Base-by-base conservation (phyloP, 2,329 filamentous ascomycete genomes). In the Fusarium nelsonii region DNA sequence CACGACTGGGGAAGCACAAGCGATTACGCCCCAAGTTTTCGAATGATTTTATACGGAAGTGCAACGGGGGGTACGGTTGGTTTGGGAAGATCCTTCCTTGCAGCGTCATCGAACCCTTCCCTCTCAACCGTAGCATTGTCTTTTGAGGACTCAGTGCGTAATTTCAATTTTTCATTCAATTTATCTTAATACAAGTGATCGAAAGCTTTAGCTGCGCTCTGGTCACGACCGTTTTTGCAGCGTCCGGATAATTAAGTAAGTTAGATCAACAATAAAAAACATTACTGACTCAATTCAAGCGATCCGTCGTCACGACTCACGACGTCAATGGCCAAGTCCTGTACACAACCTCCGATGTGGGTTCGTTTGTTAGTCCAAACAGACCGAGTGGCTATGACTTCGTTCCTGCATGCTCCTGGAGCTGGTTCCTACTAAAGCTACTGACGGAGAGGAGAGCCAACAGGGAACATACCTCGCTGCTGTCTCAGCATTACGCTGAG, bases 351-450 rank as follows among this genome's bases (percentile, higher is more conserved):
- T 54, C 63, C 54, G 63, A 63, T 51, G 58, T 71, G 64, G 69
- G 53, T 59, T 65, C 43, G 43, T 55, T 72, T 58, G 59, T 58
- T 57, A 65, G 54, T 63, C 62, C 45, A 46, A 58, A 56, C 37
- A 56, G 57, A 68, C 63, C 65, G 63, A 72, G 63, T 65, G 65
- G 63, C 57, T 69, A 63, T 53, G 59, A 58, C 71, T 71, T 74
- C 51, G 73, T 74, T 74, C 73, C 73, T 74, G 73, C 73, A 74
- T 74, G 55, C 67, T 70, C 70, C 53, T 59, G 68, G 63, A 67
- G 72, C 66, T 45, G 63, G 64, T 58, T 63, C 62, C 45, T 53
- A 50, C 55, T 41, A 52, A 23, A 36, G 44, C 50, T 52, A 65
- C 69, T 64, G 58, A 64, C 60, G 49, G 62, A 57, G 48, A 70